phyloP scores from a whole-genome alignment of 2,329 filamentous ascomycete genomes.

The Parafenestella ontariensis region DNA sequence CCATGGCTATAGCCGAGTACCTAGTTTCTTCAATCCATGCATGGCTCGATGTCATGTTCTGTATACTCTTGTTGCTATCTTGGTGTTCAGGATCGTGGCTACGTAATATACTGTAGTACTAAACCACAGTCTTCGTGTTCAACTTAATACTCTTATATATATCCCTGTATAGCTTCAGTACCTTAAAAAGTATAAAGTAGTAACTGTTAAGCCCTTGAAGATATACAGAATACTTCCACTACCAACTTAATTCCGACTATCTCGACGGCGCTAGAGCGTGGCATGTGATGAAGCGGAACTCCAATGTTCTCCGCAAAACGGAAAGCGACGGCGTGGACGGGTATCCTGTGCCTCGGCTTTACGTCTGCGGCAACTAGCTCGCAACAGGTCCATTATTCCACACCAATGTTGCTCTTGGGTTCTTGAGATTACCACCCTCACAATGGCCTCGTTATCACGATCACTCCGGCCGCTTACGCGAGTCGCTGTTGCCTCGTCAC shows the following conservation, averaged over 20 bases:
- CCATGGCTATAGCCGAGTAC: conserved; percentile 8
- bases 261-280: too few relatives aligned
- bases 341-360: conserved; percentile 15
- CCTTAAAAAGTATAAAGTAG: too few relatives aligned
- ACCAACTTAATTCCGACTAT: too few relatives aligned
- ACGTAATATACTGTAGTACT: too few relatives aligned
- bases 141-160: too few relatives aligned
- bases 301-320: conserved; percentile 11
- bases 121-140: too few relatives aligned
- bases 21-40: not conserved
- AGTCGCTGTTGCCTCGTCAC: conserved; percentile 35
- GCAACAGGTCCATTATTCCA: not conserved
- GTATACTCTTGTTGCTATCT: not conserved
- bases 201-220: too few relatives aligned
- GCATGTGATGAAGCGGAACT: conserved; percentile 12
- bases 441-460: conserved; percentile 43
- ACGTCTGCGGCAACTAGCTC: conserved; percentile 2
- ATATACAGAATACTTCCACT: too few relatives aligned
- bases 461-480: conserved; percentile 41
- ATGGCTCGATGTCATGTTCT: conserved; percentile 3
- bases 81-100: not conserved
- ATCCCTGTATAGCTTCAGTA: too few relatives aligned
- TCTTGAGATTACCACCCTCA: not conserved
- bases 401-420: not conserved
- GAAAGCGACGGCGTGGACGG: conserved; percentile 11